Evolutionary conservation across 805 yeast species (phyloP), one percentile per base, ranked within the genome.

Genomic region (Limtongozyma cylindracea): DNA sequence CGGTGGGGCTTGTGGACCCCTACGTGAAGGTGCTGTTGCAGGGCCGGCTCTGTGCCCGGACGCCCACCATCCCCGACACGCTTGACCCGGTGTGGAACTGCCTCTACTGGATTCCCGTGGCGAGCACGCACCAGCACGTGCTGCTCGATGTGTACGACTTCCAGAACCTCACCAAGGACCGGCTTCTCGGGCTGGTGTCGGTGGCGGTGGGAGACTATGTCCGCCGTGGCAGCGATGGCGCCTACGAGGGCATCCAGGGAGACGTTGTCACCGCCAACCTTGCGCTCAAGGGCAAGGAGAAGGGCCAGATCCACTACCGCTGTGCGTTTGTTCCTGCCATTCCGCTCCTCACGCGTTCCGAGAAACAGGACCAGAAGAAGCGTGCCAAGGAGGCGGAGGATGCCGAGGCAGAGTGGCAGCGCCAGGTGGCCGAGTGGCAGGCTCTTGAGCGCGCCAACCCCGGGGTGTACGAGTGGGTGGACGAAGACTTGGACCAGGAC

Each of bases 1-100:
- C 66, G 10, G 57, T 71, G 22, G 84, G 88, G 25, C 61, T 57
- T 25, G 65, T 72, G 33, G 82, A 74, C 41, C 88, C 91, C 4
- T 73, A 71, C 33, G 63, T 69, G 18, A 54, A 60, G 27, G 53
- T 72, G 7, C 34, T 60, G 17, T 41, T 62, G 26, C 64, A 67
- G 33, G 72, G 71, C 31, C 60, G 59, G 36, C 35, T 60, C 18
- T 54, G 53, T 27, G 70, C 56, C 24, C 53, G 49, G 29, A 65
- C 88, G 3, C 37, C 46, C 1, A 59, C 59, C 24, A 57, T 57
- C 30, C 58, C 63, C 8, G 54, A 61, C 21, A 53, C 64, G 2
- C 36, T 53, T 16, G 47, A 61, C 26, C 82, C 84, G 3, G 31
- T 35, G n/a, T 74, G 57, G 42, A 56, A 70, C 33, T 56, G 56